A percentile compares a stretch with the other conserved stretches of the same genome.
phyloP scores from a whole-genome alignment of 2,329 filamentous ascomycete genomes.

The Penicillium sp. region DNA sequence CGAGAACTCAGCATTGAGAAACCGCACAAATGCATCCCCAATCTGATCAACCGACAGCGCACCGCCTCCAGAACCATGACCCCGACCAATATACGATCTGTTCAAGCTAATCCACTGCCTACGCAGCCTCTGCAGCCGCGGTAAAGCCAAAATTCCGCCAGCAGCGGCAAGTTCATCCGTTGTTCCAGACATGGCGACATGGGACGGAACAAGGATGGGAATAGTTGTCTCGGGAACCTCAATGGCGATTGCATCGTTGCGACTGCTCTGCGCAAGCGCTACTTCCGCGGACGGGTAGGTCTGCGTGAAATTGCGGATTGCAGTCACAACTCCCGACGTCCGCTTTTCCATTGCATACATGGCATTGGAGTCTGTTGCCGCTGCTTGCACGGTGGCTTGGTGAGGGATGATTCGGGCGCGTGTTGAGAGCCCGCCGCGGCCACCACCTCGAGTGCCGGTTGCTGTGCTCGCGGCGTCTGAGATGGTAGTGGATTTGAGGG shows the following conservation, averaged over 20 bases:
- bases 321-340: constrained; percentile 43
- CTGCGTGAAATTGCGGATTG: constrained; percentile 44
- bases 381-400: constrained; percentile 45
- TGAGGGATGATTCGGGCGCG: constrained; percentile 40
- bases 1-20: constrained; percentile 47
- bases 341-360: constrained; percentile 47
- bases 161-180: constrained; percentile 47
- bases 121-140: constrained; percentile 45
- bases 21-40: constrained; percentile 48
- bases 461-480: constrained; percentile 33
- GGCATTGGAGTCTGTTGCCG: constrained; percentile 41
- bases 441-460: constrained; percentile 17
- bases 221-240: constrained; percentile 33
- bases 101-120: constrained; percentile 51
- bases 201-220: constrained; percentile 39
- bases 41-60: constrained; percentile 37
- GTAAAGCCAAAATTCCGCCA: constrained; percentile 43
- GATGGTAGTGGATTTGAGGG: constrained; percentile 23
- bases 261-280: constrained; percentile 32
- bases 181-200: constrained; percentile 37
- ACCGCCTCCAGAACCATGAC: constrained; percentile 38
- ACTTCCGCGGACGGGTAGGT: constrained; percentile 39
- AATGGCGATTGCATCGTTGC: constrained; percentile 36
- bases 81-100: constrained; percentile 39
- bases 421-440: constrained; percentile 16